Conservation (phyloP, 352 stramenopile genomes). For the Paralagenidium karlingii region DNA sequence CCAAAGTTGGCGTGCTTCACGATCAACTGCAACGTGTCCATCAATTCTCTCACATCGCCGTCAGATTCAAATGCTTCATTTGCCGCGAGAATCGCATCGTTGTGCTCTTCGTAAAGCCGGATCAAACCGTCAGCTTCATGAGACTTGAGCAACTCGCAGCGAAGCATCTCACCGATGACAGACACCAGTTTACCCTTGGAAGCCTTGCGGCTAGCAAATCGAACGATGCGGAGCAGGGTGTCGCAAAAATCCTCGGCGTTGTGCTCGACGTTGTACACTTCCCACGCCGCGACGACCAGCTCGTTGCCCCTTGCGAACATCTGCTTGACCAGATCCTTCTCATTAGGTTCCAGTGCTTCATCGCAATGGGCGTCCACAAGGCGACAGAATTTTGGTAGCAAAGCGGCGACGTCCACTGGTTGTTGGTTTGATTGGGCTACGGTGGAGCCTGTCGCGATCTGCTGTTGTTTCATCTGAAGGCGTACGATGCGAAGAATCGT, state of each 20-base stretch:
- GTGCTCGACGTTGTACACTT: conserved; percentile 29
- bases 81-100: conserved; percentile 55
- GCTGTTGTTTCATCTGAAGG: conserved; percentile 28
- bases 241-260: conserved; percentile 29
- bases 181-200: conserved; percentile 34
- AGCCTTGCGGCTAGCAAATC: conserved; percentile 34
- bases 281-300: conserved; percentile 32
- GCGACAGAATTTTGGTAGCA: conserved; percentile 12
- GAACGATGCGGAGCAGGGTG: conserved; percentile 33
- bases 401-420: too few relatives aligned
- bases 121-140: conserved; percentile 53
- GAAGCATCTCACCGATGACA: conserved; percentile 59
- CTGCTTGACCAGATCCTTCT: conserved; percentile 29
- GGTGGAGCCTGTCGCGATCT: conserved; percentile 16
- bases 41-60: conserved; percentile 55
- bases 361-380: conserved; percentile 26
- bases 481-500: conserved; percentile 59
- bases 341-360: conserved; percentile 8
- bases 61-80: conserved; percentile 65
- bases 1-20: conserved; percentile 71
- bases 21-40: conserved; percentile 66
- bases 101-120: conserved; percentile 42
- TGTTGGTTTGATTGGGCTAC: too few relatives aligned
- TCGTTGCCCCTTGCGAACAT: conserved; percentile 28
- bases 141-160: conserved; percentile 21